These are phyloP conservation scores for Curvularia sp. DNA, from an alignment of 2,329 filamentous ascomycete genomes.

Conservation along the genomic window DNA sequence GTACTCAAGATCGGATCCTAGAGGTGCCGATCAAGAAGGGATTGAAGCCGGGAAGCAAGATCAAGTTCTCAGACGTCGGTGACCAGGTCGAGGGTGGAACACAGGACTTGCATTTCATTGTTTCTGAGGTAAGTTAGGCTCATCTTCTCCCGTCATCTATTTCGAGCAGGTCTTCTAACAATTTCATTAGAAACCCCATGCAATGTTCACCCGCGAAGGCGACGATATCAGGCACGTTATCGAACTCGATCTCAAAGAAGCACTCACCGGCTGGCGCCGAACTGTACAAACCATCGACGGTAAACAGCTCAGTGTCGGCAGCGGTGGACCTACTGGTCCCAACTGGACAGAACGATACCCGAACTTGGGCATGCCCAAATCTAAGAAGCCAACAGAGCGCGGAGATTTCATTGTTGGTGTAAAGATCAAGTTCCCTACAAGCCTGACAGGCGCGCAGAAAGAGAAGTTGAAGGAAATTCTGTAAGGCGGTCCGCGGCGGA, in stretches of 20 bases:
- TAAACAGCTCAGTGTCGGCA: conserved; percentile 80
- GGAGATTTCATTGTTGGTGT: conserved; percentile 90
- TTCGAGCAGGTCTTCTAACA: conserved; percentile 26
- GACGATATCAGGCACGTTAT: conserved; percentile 84
- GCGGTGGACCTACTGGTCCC: conserved; percentile 83
- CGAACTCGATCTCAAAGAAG: conserved; percentile 88
- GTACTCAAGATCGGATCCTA: conserved; percentile 85
- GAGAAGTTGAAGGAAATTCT: conserved; percentile 80
- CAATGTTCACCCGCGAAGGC: conserved; percentile 82
- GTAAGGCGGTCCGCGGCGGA: conserved; percentile 36
- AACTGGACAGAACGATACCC: conserved; percentile 84
- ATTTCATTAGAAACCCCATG: conserved; percentile 76
- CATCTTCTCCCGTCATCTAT: conserved; percentile 4
- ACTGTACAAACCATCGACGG: conserved; percentile 95
- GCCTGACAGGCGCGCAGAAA: conserved; percentile 80
- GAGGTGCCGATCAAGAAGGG: conserved; percentile 96
- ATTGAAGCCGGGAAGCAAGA: conserved; percentile 95
- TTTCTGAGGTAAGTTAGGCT: conserved; percentile 77
- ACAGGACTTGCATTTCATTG: conserved; percentile 93
- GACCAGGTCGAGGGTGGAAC: conserved; percentile 96
- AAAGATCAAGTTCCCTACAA: conserved; percentile 90
- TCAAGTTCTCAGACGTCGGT: conserved; percentile 97
- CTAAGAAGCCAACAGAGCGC: conserved; percentile 83
- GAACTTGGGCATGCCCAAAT: conserved; percentile 89
- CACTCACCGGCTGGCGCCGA: conserved; percentile 89